Base-by-base conservation (phyloP, 495 filamentous ascomycete genomes). In the Aspergillus sclerotiicarbonarius region DNA sequence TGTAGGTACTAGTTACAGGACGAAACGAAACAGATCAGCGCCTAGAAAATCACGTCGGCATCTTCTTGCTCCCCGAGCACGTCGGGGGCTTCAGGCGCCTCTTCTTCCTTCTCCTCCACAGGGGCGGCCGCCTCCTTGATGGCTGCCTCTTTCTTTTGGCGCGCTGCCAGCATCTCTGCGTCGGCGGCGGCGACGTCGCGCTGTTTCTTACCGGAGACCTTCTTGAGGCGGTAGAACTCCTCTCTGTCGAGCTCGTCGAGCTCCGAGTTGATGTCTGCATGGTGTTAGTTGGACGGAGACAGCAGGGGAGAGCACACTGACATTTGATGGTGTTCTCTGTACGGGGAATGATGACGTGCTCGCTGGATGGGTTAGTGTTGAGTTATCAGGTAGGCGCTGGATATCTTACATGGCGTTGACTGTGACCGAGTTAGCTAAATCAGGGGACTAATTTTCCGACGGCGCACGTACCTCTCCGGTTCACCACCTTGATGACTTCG, bases 271-370 rank as follows among this genome's bases (percentile, higher is more conserved):
- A 99, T 99, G 69, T 98, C 87, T 90, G 39, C 15, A 18, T 21
- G 15, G 29, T 9, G 59, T 75, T 63, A 73, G 64, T 39, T 21
- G 13, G 33, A 18, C 47, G 13, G 29, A 43, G 13, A 10, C 5
- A 33, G 32, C 10, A 41, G 15, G 12, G 39, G 16, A 25, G 6
- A n/a, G 19, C 6, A 20, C 15, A 78, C 82, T 70, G 72, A 89
- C 88, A 96, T 76, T 92, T 97, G 79, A 99, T 99, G 51, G 94
- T 99, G 63, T 98, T 99, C 69, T 98, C 93, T 18, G 94, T 99
- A 47, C 94, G 82, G 29, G 94, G 94, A 62, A 99, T 98, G 64
- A 99, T 98, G 55, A 99, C 95, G 75, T 98, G 91, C 75, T 95
- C 92, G 72, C 74, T 77, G 47, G 19, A 35, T 19, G 51, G 29